phyloP scores from a whole-genome alignment of 2,329 filamentous ascomycete species.

The Colletotrichum acutatum region DNA sequence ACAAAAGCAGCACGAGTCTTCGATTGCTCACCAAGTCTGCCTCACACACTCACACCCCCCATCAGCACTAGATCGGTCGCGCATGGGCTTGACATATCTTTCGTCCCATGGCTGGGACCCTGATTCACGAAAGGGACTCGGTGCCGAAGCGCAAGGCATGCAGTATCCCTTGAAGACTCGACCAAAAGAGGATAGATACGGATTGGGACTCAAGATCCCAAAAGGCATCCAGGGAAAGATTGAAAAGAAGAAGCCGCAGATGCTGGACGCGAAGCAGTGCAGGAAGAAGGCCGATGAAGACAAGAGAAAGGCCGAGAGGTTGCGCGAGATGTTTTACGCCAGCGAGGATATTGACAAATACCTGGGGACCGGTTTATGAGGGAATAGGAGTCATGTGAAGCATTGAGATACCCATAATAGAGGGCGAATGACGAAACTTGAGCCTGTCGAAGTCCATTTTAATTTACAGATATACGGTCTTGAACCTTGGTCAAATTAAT shows the following conservation, averaged over 20 bases:
- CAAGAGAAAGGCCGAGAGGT: slow-evolving; percentile 69
- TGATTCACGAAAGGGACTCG: slow-evolving; percentile 77
- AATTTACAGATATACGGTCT: neutral
- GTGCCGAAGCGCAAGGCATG: slow-evolving; percentile 76
- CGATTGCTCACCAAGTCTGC: slow-evolving; percentile 77
- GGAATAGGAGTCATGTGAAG: neutral
- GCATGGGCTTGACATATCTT: slow-evolving; percentile 76
- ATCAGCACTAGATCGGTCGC: slow-evolving; percentile 74
- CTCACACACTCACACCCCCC: slow-evolving; percentile 77
- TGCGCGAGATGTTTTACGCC: slow-evolving; percentile 79
- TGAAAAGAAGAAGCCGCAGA: slow-evolving; percentile 55
- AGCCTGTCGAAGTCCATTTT: too few species aligned
- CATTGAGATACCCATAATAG: slow-evolving; percentile 11
- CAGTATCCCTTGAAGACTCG: slow-evolving; percentile 79
- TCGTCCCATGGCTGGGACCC: slow-evolving; percentile 79
- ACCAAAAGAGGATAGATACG: slow-evolving; percentile 79
- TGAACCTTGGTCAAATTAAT: neutral
- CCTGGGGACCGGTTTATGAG: slow-evolving; percentile 55
- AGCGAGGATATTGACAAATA: slow-evolving; percentile 82
- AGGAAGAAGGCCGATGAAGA: slow-evolving; percentile 71
- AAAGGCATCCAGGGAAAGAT: slow-evolving; percentile 53
- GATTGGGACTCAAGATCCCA: slow-evolving; percentile 69
- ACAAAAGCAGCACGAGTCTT: slow-evolving; percentile 65
- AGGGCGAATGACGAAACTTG: neutral
- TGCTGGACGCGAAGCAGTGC: slow-evolving; percentile 77